These are phyloP conservation scores for Hippophae rhamnoides DNA, from an alignment of 306 rosid genomes.

Conservation along the genomic window DNA sequence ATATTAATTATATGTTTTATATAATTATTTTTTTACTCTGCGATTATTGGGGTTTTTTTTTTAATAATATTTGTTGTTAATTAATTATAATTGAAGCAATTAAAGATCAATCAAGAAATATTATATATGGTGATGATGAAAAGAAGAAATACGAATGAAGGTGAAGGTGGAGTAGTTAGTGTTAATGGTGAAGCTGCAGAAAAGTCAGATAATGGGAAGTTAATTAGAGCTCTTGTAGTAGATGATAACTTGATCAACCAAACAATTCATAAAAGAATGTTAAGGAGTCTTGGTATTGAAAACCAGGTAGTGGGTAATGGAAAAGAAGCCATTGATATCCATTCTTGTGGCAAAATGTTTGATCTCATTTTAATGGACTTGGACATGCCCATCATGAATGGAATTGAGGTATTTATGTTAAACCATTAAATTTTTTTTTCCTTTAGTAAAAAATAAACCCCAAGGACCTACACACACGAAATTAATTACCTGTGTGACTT, in stretches of 20 bases:
- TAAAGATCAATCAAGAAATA: too few relatives aligned
- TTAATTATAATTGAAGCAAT: too few relatives aligned
- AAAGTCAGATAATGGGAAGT: not conserved
- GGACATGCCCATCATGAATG: slow-evolving; percentile 91
- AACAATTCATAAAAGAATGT: slow-evolving; percentile 37
- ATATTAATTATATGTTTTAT: too few relatives aligned
- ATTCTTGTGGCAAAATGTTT: slow-evolving; percentile 38
- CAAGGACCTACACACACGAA: too few relatives aligned
- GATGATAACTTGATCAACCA: slow-evolving; percentile 43
- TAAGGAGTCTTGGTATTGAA: slow-evolving; percentile 43
- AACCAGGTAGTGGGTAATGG: slow-evolving; percentile 52
- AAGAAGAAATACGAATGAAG: slow-evolving; percentile 8
- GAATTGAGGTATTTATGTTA: slow-evolving; percentile 42
- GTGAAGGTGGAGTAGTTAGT: not conserved
- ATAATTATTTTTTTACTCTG: too few relatives aligned
- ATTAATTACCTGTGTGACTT: too few relatives aligned
- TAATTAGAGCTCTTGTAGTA: slow-evolving; percentile 59
- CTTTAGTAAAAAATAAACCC: too few relatives aligned
- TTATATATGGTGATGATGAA: slow-evolving; percentile 13
- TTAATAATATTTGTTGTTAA: too few relatives aligned
- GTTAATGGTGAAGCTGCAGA: not conserved
- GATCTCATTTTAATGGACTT: slow-evolving; percentile 83
- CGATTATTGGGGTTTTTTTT: too few relatives aligned
- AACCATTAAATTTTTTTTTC: not conserved
- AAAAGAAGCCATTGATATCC: slow-evolving; percentile 67